Evolutionary conservation across 108 stramenopile genomes (phyloP), one percentile per base, ranked within the genome.

Genomic region (Nitzschia sp.): DNA sequence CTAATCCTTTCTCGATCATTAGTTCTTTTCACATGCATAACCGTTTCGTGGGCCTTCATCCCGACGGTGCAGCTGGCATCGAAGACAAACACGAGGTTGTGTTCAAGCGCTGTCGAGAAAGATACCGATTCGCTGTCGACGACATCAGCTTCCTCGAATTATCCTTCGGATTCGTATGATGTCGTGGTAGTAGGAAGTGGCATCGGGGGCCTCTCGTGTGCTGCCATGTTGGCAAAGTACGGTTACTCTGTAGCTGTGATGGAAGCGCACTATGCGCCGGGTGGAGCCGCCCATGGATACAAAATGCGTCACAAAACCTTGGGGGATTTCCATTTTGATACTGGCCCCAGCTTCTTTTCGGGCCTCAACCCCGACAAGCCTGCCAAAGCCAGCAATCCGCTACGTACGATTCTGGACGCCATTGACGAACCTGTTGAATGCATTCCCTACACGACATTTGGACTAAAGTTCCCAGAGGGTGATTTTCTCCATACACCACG

Each of bases 301-400:
- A 60, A 70, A 30, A 63, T 75, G 3, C 46, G 66, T 25, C 46
- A 36, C 25, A 76, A 75, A 32, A 71, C 62, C 13, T 51, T 72
- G 2, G 87, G 87, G n/a, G 59, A 58, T 8, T 95, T 89, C 68
- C 66, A 61, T 29, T 96, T 96, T 68, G 96, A 96, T 59, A 91
- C 92, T 18, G 96, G 94, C 0, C 96, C 94, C n/a, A 85, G 83
- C 33, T 90, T 95, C 60, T 97, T 92, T 58, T 76, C 80, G n/a
- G 91, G 91, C 13, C 64, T 90, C 54, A 87, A 90, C 74, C 77
- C 89, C 2, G 47, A 82, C n/a, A 21, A 61, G n/a, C 54, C 70
- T 34, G 72, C 86, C 34, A 90, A 86, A 70, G 15, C 73, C 4
- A 74, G 71, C 27, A 90, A 90, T 74, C 89, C 89, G 21, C 64